Base-by-base conservation (phyloP, 1,284 basidiomycete genomes). In the Gymnopus androsaceus region DNA sequence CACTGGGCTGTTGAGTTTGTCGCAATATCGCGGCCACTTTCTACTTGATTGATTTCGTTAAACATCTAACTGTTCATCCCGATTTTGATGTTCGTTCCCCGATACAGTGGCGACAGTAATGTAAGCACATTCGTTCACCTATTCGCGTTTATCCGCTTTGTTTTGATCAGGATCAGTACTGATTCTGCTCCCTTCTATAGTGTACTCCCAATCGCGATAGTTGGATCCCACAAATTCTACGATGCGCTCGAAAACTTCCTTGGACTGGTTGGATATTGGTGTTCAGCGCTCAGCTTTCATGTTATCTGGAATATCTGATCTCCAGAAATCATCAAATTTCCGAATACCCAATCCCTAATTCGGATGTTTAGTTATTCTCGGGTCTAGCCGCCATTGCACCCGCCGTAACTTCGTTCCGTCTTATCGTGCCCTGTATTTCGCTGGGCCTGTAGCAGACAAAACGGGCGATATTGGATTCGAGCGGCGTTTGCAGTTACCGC, bases 51-150 rank as follows among this genome's bases (percentile, higher is more conserved):
- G n/a, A 84, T 91, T 57, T 86, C 90, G n/a, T 78, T 95, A 57
- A 89, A 84, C 64, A 80, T 92, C 58, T 92, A 95, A 68, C 80
- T 92, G 5, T 82, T 89, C 62, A 71, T 92, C n/a, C 93, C 94
- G 0, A 80, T 71, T 17, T 69, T 85, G 17, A 74, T 79, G 12
- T 63, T 68, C 34, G 82, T 96, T 12, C 95, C 95, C 0, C 79
- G 95, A 66, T 96, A 94, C 96, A 19, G 68, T 94, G 41, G 87
- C 88, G 1, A 90, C 86, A 0, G 92, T 87, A 1, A 85, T 97
- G 88, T 89, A 61, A 61, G 85, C n/a, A n/a, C n/a, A n/a, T n/a
- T n/a, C n/a, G n/a, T 77, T 4, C 4, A 42, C 40, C 8, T 19
- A 11, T 4, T 19, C 40, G n/a, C 38, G 8, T 33, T 14, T 31